Conservation (phyloP, 306 rosid genomes). For the Vigna unguiculata region DNA sequence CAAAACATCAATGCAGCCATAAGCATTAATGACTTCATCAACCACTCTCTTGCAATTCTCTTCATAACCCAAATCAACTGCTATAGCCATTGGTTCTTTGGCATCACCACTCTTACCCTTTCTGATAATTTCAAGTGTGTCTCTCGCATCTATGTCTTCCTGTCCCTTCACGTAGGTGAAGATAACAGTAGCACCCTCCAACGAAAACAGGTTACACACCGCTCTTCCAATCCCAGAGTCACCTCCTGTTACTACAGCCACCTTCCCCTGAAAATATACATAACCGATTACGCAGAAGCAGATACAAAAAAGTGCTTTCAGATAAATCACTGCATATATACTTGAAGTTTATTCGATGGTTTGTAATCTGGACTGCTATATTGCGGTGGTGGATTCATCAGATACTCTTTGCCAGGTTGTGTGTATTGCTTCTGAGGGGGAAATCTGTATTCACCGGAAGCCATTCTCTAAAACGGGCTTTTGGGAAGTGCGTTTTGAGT, state of each 20-base stretch:
- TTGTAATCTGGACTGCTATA: constrained; percentile 65
- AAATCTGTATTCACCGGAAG: neutral
- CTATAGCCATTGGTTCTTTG: neutral
- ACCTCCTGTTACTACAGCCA: constrained; percentile 81
- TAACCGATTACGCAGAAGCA: neutral
- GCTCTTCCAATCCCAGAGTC: constrained; percentile 89
- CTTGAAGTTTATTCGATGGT: constrained; percentile 78
- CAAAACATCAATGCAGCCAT: constrained; percentile 66
- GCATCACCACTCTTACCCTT: constrained; percentile 15
- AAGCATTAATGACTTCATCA: constrained; percentile 61
- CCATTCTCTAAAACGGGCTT: neutral
- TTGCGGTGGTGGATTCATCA: constrained; percentile 79
- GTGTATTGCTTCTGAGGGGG: constrained; percentile 60
- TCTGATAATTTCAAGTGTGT: constrained; percentile 62
- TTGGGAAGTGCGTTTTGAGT: neutral
- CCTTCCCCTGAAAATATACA: constrained; percentile 56
- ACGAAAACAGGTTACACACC: constrained; percentile 64
- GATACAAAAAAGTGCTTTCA: too few species aligned
- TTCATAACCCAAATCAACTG: neutral
- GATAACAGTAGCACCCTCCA: constrained; percentile 82
- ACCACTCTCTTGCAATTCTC: constrained; percentile 48
- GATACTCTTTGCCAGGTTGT: constrained; percentile 84
- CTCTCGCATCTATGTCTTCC: constrained; percentile 77
- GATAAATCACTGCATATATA: neutral
- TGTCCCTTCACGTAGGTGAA: constrained; percentile 76